Evolutionary conservation across 441 rosid species (phyloP).

Genomic region (Brassica hybrid): DNA sequence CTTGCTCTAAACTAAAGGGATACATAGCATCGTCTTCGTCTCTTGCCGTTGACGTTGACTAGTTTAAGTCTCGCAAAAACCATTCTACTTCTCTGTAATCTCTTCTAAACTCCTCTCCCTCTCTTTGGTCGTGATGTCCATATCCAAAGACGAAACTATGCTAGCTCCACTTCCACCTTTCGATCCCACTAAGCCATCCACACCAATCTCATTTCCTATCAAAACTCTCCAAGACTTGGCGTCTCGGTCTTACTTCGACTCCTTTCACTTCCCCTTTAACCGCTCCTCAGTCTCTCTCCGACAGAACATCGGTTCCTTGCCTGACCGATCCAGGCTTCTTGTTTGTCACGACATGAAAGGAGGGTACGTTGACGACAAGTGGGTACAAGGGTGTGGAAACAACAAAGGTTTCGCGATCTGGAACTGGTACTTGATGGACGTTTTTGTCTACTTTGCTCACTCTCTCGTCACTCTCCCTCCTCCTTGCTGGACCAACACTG

Average conservation of each 20-base stretch:
- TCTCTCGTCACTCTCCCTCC: constrained; percentile 77
- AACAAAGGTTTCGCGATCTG: constrained; percentile 62
- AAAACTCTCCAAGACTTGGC: constrained; percentile 66
- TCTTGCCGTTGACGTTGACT: constrained; percentile 19
- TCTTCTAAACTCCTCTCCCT: constrained; percentile 6
- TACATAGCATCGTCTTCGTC: constrained; percentile 8
- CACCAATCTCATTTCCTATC: constrained; percentile 75
- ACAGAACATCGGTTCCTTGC: constrained; percentile 24
- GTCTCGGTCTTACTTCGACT: constrained; percentile 65
- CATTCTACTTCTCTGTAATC: constrained; percentile 21
- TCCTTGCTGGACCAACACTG: constrained; percentile 87
- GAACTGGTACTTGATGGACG: constrained; percentile 88
- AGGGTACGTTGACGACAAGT: constrained; percentile 73
- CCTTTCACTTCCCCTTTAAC: constrained; percentile 81
- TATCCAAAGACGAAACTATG: not conserved
- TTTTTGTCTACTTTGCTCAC: constrained; percentile 82
- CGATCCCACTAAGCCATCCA: constrained; percentile 60
- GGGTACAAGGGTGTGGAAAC: constrained; percentile 78
- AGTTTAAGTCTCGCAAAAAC: constrained; percentile 17
- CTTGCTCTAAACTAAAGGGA: not conserved
- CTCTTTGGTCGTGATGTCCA: not conserved
- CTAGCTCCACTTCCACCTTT: constrained; percentile 38
- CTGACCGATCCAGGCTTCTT: constrained; percentile 58
- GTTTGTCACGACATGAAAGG: constrained; percentile 86
- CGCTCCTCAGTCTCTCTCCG: constrained; percentile 53